Base-by-base conservation (phyloP, 23 red algal genomes). In the Gracilariopsis chorda region DNA sequence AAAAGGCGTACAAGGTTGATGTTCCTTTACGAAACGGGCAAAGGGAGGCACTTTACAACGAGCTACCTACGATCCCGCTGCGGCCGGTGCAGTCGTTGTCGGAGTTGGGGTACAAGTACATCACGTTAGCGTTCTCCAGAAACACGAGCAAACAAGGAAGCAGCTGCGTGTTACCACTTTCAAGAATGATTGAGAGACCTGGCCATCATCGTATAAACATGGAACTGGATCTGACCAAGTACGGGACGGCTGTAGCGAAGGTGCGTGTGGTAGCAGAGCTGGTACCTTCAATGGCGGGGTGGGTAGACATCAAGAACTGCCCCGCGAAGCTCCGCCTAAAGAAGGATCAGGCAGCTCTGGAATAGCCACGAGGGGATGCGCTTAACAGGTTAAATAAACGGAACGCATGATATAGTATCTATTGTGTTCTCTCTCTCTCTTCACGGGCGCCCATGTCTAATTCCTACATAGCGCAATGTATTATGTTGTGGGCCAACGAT, bases 101-200 rank as follows among this genome's bases (percentile, higher is more conserved):
- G 12, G 45, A 80, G 24, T 53, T 94, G 19, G 77, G 10, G 29
- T 94, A 51, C 55, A 79, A 79, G 45, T 87, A 94, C 55, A 51
- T 94, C 51, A 86, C 80, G 70, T 32, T 94, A 4, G 80, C 71
- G 60, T 94, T 94, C 76, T 70, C 62, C 8, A 86, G 36, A 27
- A 17, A 51, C 4, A 25, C 34, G 32, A 42, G 40, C 16, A 48
- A 45, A 7, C 43, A 63, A 21, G 63, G 82, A n/a, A 73, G 44
- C 62, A 86, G 82, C 39, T 86, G 82, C 36, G 60, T 86, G 19
- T 17, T 86, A n/a, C 58, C 58, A 24, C 46, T 86, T 5, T 12
- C 33, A 7, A 70, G 36, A 51, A 11, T 86, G 82, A 25, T 86
- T 16, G 33, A 70, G 36, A 46, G 1, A 4, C 19, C 30, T 19